Evolutionary conservation across 2,329 filamentous ascomycete species (phyloP).

Genomic region (Chaetomium strumarium): DNA sequence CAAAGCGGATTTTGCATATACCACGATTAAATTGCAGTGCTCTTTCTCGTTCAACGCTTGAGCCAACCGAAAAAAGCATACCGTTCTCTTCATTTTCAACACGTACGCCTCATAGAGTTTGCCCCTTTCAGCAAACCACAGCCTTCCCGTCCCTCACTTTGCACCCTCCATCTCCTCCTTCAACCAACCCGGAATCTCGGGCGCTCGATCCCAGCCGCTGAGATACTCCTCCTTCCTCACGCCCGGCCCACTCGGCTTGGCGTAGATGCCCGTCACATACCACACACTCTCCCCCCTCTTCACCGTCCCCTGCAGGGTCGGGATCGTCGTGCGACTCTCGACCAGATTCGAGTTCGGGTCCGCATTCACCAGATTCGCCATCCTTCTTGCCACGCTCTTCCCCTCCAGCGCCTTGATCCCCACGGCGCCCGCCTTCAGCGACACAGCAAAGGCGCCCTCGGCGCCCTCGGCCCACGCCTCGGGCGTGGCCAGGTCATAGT

Average conservation of each 20-base stretch:
- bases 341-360: slow-evolving; percentile 76
- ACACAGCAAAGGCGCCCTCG: slow-evolving; percentile 51
- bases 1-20: not conserved
- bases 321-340: slow-evolving; percentile 65
- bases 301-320: slow-evolving; percentile 60
- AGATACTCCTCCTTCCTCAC: slow-evolving; percentile 49
- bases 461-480: slow-evolving; percentile 47
- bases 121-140: not conserved
- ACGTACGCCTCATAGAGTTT: not conserved
- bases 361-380: slow-evolving; percentile 63
- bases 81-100: not conserved
- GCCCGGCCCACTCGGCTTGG: slow-evolving; percentile 53
- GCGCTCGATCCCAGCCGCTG: slow-evolving; percentile 54
- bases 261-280: slow-evolving; percentile 68
- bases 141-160: not conserved
- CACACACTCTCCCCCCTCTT: slow-evolving; percentile 52
- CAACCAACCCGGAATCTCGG: slow-evolving; percentile 56
- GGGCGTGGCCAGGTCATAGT: slow-evolving; percentile 52
- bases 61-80: slow-evolving; percentile 3
- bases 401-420: slow-evolving; percentile 53
- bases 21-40: not conserved
- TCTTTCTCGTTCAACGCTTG: slow-evolving; percentile 15
- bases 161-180: slow-evolving; percentile 40
- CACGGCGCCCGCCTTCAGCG: slow-evolving; percentile 42
- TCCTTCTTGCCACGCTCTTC: slow-evolving; percentile 35